A percentile compares a stretch with the other conserved stretches of the same genome.
phyloP scores from a whole-genome alignment of 495 filamentous ascomycete species.

The Hypoxylon fuscum region DNA sequence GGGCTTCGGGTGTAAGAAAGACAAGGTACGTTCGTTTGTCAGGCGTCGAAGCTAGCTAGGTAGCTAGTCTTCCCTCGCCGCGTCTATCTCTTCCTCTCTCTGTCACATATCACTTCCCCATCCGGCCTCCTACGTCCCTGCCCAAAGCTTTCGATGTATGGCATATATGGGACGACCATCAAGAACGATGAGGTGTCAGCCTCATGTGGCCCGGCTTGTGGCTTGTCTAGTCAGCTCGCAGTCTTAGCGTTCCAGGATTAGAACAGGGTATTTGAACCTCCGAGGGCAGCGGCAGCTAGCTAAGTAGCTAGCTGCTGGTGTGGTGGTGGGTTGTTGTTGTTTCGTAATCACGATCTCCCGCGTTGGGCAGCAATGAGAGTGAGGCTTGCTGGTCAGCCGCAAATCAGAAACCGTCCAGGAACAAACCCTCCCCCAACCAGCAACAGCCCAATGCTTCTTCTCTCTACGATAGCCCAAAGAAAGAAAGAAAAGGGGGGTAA shows the following conservation, averaged over 20 bases:
- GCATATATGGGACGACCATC: conserved; percentile 12
- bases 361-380: conserved; percentile 54
- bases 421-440: conserved; percentile 7
- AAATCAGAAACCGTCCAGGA: conserved; percentile 40
- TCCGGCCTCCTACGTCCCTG: conserved; percentile 35
- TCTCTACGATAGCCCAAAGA: conserved; percentile 19
- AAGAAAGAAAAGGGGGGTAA: conserved; percentile 15
- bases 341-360: conserved; percentile 29
- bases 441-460: conserved; percentile 12
- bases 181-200: conserved; percentile 40
- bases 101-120: conserved; percentile 43
- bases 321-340: conserved; percentile 8
- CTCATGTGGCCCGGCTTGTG: conserved; percentile 43
- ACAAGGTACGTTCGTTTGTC: conserved; percentile 80
- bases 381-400: conserved; percentile 27
- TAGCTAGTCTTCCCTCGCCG: conserved; percentile 1
- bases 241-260: conserved; percentile 18
- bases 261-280: conserved; percentile 22
- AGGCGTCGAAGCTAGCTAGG: conserved; percentile 40
- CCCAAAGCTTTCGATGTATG: conserved; percentile 23
- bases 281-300: conserved; percentile 19
- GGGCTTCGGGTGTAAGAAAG: conserved; percentile 93
- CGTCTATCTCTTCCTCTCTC: conserved; percentile 30
- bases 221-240: conserved; percentile 40
- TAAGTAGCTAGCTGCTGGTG: conserved; percentile 16